phyloP scores from a whole-genome alignment of 768 basidiomycete genomes.

The Hortiboletus flavorubellus region DNA sequence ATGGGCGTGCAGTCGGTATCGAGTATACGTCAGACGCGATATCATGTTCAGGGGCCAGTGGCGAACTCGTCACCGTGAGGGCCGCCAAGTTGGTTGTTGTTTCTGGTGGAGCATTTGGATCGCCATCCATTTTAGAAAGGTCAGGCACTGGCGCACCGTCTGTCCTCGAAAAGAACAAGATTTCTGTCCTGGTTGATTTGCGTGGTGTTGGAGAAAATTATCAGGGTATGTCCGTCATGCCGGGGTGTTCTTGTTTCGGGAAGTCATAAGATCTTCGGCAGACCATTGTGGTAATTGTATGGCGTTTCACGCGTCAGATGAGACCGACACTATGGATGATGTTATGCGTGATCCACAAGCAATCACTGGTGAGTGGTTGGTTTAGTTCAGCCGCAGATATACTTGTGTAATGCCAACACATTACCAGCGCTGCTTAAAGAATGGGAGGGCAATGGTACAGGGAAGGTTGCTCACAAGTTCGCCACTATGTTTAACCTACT shows the following conservation, averaged over 20 bases:
- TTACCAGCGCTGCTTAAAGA: constrained; percentile 27
- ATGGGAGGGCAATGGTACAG: constrained; percentile 39
- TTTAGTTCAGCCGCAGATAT: no score
- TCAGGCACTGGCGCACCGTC: constrained; percentile 63
- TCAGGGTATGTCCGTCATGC: constrained; percentile 36
- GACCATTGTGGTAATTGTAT: neutral
- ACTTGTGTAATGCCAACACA: neutral
- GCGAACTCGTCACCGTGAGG: constrained; percentile 14
- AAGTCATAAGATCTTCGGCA: neutral
- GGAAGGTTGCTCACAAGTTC: constrained; percentile 55
- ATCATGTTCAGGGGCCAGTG: constrained; percentile 15
- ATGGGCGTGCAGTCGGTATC: constrained; percentile 36
- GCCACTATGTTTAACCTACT: constrained; percentile 1
- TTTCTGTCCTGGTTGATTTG: constrained; percentile 55
- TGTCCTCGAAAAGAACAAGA: constrained; percentile 44
- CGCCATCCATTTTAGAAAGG: constrained; percentile 53
- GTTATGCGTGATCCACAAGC: no score
- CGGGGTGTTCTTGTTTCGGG: neutral
- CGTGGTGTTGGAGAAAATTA: constrained; percentile 78
- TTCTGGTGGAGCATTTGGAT: constrained; percentile 53
- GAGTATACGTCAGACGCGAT: constrained; percentile 32
- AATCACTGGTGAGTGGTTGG: no score
- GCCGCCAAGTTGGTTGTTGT: constrained; percentile 45
- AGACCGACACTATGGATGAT: no score
- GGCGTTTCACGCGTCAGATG: no score